phyloP scores from a whole-genome alignment of 495 filamentous ascomycete genomes.

The Daldinia childiae region DNA sequence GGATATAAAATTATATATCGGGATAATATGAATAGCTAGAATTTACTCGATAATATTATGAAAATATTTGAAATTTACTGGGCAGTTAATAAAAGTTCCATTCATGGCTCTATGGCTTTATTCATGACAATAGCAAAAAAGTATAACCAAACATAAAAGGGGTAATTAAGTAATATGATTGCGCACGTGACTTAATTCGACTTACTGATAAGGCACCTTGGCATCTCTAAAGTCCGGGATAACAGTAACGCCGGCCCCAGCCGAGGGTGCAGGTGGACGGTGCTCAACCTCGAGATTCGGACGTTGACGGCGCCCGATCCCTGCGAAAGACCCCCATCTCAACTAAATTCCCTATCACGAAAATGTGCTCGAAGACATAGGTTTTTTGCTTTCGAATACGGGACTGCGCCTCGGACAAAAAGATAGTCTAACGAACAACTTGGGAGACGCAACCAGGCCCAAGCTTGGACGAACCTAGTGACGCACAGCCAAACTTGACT shows the following conservation, averaged over 20 bases:
- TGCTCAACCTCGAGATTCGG: not conserved
- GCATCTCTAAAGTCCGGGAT: not conserved
- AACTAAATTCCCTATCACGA: not conserved
- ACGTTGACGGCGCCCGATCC: conserved; percentile 4
- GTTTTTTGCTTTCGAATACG: not conserved
- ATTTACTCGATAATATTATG: too few relatives aligned
- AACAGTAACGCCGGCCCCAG: not conserved
- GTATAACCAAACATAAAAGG: not conserved
- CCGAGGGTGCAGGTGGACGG: not conserved
- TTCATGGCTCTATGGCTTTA: too few relatives aligned
- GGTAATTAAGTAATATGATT: not conserved
- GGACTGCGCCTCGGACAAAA: not conserved
- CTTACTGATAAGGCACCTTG: not conserved
- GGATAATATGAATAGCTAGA: too few relatives aligned
- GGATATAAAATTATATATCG: too few relatives aligned
- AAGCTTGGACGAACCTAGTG: not conserved
- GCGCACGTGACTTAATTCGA: not conserved
- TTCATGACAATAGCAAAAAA: not conserved
- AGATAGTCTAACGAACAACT: too few relatives aligned
- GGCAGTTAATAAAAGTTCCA: too few relatives aligned
- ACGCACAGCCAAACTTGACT: not conserved
- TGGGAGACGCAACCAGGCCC: not conserved
- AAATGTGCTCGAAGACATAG: not conserved
- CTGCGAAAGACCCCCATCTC: conserved; percentile 2
- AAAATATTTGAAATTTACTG: too few relatives aligned